These are phyloP conservation scores for Globisporangium echinulatum DNA, from an alignment of 352 stramenopile genomes.

Conservation along the genomic window DNA sequence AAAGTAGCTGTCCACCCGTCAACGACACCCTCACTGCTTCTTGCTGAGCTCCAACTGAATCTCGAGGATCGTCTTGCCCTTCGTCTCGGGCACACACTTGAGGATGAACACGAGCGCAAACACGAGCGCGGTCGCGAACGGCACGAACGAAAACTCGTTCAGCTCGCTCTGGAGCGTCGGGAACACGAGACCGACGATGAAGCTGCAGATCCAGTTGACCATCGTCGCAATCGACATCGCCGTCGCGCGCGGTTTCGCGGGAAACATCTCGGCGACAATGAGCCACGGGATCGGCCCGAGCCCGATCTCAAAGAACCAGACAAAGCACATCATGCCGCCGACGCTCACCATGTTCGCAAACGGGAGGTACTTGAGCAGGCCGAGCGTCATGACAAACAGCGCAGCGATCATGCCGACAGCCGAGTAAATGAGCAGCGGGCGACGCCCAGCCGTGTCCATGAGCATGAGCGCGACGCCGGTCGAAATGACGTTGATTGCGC, in stretches of 20 bases:
- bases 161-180: conserved; percentile 85
- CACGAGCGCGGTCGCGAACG: conserved; percentile 83
- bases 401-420: conserved; percentile 62
- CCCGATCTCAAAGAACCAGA: conserved; percentile 70
- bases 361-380: conserved; percentile 54
- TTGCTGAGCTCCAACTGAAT: conserved; percentile 53
- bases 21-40: conserved; percentile 12
- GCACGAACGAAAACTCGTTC: conserved; percentile 86
- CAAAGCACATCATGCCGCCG: conserved; percentile 67
- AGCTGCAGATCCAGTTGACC: conserved; percentile 95
- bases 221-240: conserved; percentile 90
- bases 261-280: conserved; percentile 96
- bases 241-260: conserved; percentile 87
- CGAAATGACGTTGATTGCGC: conserved; percentile 66
- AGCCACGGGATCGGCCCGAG: conserved; percentile 93
- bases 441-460: conserved; percentile 67
- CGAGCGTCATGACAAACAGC: conserved; percentile 56
- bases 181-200: conserved; percentile 92
- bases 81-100: conserved; percentile 88
- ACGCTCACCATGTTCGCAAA: conserved; percentile 56
- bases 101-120: conserved; percentile 71
- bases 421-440: conserved; percentile 69
- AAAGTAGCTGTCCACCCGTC: too few relatives aligned
- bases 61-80: conserved; percentile 75
- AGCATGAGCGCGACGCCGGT: conserved; percentile 64